A percentile compares a stretch with the other conserved stretches of the same genome.
phyloP scores from a whole-genome alignment of 2,329 filamentous ascomycete genomes.

The Ceratocystis albifundus region DNA sequence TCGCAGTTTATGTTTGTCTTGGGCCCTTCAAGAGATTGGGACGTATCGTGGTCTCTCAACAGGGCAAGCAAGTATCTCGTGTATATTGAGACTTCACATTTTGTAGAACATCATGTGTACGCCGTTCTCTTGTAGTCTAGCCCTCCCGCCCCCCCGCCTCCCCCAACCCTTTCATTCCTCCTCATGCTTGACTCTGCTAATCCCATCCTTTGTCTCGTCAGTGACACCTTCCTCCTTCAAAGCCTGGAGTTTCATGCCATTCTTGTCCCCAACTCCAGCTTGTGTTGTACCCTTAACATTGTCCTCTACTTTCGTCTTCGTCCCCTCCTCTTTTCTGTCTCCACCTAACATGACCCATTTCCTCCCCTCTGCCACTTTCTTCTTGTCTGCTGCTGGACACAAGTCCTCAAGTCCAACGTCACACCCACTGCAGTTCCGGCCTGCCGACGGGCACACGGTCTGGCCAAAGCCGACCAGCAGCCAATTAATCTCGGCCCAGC shows the following conservation, averaged over 20 bases:
- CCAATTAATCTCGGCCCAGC: slow-evolving; percentile 88
- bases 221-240: slow-evolving; percentile 32
- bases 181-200: slow-evolving; percentile 16
- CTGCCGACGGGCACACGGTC: slow-evolving; percentile 62
- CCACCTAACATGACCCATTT: slow-evolving; percentile 35
- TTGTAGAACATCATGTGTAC: no score
- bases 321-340: slow-evolving; percentile 27
- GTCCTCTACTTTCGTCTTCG: slow-evolving; percentile 26
- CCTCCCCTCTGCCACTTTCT: slow-evolving; percentile 48
- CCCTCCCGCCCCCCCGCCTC: no score
- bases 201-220: slow-evolving; percentile 12
- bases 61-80: not conserved
- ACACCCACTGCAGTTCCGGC: slow-evolving; percentile 73
- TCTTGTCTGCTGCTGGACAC: slow-evolving; percentile 60
- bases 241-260: slow-evolving; percentile 32
- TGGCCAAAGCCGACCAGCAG: slow-evolving; percentile 81
- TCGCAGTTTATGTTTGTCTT: not conserved
- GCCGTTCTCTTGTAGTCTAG: no score
- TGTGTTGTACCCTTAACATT: slow-evolving; percentile 26
- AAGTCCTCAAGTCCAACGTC: slow-evolving; percentile 63
- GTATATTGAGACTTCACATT: not conserved
- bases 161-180: not conserved
- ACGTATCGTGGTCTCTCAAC: no score
- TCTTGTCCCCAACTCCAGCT: slow-evolving; percentile 27
- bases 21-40: not conserved